Evolutionary conservation across 1,139 yeast species (phyloP).

Genomic region (Scheffersomyces cryptocercus): DNA sequence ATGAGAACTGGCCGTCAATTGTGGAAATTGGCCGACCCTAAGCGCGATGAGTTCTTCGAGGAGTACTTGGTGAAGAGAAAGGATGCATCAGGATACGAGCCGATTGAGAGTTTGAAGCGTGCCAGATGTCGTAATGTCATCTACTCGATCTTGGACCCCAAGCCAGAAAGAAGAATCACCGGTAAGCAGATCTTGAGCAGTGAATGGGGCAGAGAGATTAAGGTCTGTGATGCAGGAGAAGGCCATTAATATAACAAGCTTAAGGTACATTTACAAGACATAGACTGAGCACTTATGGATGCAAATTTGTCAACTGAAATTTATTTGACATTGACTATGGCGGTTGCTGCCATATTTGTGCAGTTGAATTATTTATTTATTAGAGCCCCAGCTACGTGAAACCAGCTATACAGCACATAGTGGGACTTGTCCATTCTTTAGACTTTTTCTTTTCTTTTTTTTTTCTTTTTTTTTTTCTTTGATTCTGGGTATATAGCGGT

Average conservation of each 20-base stretch:
- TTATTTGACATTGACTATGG: too few relatives aligned
- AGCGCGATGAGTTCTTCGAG: conserved; percentile 76
- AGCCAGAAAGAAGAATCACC: conserved; percentile 81
- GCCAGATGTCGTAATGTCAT: conserved; percentile 90
- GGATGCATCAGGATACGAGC: conserved; percentile 84
- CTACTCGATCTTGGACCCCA: conserved; percentile 89
- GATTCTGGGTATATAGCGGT: too few relatives aligned
- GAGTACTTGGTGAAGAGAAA: conserved; percentile 76
- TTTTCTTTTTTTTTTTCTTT: too few relatives aligned
- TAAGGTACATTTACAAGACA: too few relatives aligned
- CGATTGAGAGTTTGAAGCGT: conserved; percentile 78
- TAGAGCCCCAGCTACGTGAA: too few relatives aligned
- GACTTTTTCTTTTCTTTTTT: too few relatives aligned
- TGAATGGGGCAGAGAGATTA: conserved; percentile 94
- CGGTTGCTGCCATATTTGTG: too few relatives aligned
- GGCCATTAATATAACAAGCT: conserved; percentile 7
- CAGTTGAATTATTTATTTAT: too few relatives aligned
- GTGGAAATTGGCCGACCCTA: conserved; percentile 80
- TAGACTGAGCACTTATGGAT: too few relatives aligned
- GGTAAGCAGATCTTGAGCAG: conserved; percentile 86
- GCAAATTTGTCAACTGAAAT: too few relatives aligned
- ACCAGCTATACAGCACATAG: too few relatives aligned
- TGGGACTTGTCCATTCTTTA: too few relatives aligned
- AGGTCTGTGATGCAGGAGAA: conserved; percentile 70
- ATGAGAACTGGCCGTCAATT: conserved; percentile 95